Evolutionary conservation across 148 eudicot species (phyloP).

Genomic region (Gaultheria prostrata): DNA sequence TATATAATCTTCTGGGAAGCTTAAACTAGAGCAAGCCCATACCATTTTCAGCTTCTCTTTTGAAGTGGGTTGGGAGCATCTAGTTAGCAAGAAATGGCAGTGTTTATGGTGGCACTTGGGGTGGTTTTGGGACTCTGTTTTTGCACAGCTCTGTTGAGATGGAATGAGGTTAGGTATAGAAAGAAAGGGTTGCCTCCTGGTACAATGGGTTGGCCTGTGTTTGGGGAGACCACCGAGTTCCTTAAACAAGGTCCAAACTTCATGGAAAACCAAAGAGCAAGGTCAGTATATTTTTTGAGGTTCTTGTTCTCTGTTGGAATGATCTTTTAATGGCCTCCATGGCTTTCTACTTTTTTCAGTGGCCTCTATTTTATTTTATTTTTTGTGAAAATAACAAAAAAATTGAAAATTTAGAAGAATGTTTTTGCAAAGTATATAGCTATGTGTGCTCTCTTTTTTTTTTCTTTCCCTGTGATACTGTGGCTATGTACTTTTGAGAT

Average conservation of each 20-base stretch:
- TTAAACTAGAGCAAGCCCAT: conserved; percentile 27
- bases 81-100: conserved; percentile 49
- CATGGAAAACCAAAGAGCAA: conserved; percentile 80
- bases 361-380: no score
- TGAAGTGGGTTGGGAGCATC: conserved; percentile 14
- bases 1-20: neutral
- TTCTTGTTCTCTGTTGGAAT: neutral
- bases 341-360: no score
- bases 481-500: no score
- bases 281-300: conserved; percentile 34
- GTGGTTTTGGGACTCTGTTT: conserved; percentile 36
- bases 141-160: conserved; percentile 59
- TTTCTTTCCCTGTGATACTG: no score
- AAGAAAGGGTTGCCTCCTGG: conserved; percentile 90
- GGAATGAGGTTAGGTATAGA: conserved; percentile 79
- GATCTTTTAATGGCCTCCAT: no score
- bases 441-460: no score
- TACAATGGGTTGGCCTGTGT: conserved; percentile 99
- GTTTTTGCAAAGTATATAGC: no score
- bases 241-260: conserved; percentile 87
- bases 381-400: no score
- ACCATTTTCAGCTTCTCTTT: conserved; percentile 23
- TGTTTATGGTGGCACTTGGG: conserved; percentile 32
- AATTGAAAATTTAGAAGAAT: no score
- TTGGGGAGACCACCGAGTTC: conserved; percentile 94